Conservation (phyloP, 441 rosid genomes). For the Croton setiger region DNA sequence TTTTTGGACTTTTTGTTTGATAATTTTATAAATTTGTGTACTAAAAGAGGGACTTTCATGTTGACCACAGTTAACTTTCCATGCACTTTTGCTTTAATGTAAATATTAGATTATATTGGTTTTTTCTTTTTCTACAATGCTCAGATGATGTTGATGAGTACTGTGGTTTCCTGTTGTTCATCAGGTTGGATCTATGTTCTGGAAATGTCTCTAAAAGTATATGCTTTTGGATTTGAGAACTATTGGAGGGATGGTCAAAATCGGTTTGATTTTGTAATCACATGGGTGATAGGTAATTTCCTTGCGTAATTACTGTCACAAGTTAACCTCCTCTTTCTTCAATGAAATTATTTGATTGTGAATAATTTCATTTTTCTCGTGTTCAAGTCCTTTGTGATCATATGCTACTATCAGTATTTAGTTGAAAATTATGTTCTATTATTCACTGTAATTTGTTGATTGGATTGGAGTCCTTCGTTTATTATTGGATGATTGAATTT, state of each 20-base stretch:
- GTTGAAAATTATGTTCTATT: background rate
- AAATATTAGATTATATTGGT: slow-evolving; percentile 1
- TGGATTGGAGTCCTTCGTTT: background rate
- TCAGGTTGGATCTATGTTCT: slow-evolving; percentile 97
- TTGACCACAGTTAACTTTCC: background rate
- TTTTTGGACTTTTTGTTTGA: background rate
- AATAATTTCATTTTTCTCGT: background rate
- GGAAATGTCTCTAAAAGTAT: slow-evolving; percentile 94
- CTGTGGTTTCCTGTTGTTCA: slow-evolving; percentile 22
- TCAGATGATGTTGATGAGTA: slow-evolving; percentile 10
- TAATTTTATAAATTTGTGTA: background rate
- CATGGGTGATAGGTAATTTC: slow-evolving; percentile 81
- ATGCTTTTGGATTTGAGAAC: slow-evolving; percentile 80
- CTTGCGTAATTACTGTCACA: slow-evolving; percentile 2
- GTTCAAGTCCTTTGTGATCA: background rate
- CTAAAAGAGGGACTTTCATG: background rate
- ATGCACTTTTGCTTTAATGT: background rate
- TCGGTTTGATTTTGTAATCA: slow-evolving; percentile 87
- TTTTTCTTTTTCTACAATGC: background rate
- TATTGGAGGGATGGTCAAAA: slow-evolving; percentile 99
- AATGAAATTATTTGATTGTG: slow-evolving; percentile 4
- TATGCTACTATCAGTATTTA: background rate
- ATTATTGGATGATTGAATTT: background rate
- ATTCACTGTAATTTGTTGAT: background rate
- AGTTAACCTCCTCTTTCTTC: background rate